Evolutionary conservation across 1,284 basidiomycete genomes (phyloP).

Genomic region (Fomitopsis palustris): DNA sequence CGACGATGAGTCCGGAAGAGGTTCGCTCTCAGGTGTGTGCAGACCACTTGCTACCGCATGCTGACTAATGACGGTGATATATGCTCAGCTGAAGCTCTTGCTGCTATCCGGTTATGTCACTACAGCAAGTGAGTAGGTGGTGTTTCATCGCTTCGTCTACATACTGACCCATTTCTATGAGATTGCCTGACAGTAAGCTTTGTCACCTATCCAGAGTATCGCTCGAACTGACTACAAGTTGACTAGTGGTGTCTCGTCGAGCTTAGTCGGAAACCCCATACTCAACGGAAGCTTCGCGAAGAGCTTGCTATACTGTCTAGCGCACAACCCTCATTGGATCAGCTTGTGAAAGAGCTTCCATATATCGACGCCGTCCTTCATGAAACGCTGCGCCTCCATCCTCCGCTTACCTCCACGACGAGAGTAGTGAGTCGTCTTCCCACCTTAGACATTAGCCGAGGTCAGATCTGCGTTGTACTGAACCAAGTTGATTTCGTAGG

Average conservation of each 20-base stretch:
- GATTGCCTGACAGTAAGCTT: constrained; percentile 20
- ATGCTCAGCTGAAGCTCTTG: constrained; percentile 35
- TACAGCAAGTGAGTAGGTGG: constrained; percentile 32
- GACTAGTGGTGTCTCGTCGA: constrained; percentile 29
- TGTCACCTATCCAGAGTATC: background rate
- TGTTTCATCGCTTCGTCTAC: background rate
- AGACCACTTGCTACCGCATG: background rate
- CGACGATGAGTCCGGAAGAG: constrained; percentile 57
- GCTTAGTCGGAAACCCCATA: constrained; percentile 27
- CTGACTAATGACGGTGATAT: background rate
- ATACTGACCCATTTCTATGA: background rate
- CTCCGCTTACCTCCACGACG: constrained; percentile 16
- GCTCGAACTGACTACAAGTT: background rate
- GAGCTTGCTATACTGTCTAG: constrained; percentile 32
- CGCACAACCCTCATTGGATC: constrained; percentile 30
- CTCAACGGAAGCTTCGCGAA: constrained; percentile 37
- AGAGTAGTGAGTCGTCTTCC: constrained; percentile 16
- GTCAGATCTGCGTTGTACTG: background rate
- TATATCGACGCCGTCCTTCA: constrained; percentile 34
- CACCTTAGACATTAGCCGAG: background rate
- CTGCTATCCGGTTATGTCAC: constrained; percentile 41
- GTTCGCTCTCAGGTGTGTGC: constrained; percentile 51
- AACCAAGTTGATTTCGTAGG: background rate
- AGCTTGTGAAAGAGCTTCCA: constrained; percentile 28
- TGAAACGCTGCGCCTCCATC: constrained; percentile 23